A percentile compares a stretch with the other conserved stretches of the same genome.
Evolutionary conservation across 192 early-diverging fungal genomes (phyloP).

Genomic region (Endogone sp.): DNA sequence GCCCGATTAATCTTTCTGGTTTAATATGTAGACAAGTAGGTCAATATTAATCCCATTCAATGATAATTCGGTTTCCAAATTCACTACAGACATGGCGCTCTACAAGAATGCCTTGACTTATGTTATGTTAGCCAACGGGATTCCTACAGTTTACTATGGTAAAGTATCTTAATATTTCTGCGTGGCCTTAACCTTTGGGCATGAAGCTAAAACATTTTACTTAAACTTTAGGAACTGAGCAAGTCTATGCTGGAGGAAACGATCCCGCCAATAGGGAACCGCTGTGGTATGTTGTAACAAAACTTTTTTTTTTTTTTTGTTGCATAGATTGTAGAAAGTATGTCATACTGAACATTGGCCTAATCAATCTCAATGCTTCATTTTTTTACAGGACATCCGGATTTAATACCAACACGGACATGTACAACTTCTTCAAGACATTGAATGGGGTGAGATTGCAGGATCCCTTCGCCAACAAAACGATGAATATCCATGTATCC

Average conservation of each 20-base stretch:
- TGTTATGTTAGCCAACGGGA: conserved; percentile 14
- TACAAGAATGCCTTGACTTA: conserved; percentile 23
- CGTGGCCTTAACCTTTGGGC: not conserved
- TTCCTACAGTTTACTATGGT: conserved; percentile 28
- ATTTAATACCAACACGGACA: conserved; percentile 1
- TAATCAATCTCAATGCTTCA: not conserved
- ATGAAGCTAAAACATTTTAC: not conserved
- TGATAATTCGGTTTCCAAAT: no score
- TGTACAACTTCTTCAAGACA: conserved; percentile 15
- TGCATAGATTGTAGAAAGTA: no score
- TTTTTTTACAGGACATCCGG: conserved; percentile 1
- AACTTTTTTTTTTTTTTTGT: no score
- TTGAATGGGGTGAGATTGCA: not conserved
- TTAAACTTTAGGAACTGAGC: conserved; percentile 3
- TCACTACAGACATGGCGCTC: conserved; percentile 15
- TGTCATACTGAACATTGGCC: no score
- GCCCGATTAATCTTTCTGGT: not conserved
- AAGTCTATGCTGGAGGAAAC: conserved; percentile 19
- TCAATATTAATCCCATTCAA: not conserved
- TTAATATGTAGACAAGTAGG: no score
- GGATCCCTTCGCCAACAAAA: not conserved
- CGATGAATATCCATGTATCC: conserved; percentile 4
- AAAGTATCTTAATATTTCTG: not conserved
- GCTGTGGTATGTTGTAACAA: no score
- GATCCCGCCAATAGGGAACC: conserved; percentile 26